Percentiles rank a stretch among this genome's conserved stretches.
These are phyloP conservation scores for Wallemia ichthyophaga DNA, from an alignment of 1,284 basidiomycete species.

Conservation along the genomic window DNA sequence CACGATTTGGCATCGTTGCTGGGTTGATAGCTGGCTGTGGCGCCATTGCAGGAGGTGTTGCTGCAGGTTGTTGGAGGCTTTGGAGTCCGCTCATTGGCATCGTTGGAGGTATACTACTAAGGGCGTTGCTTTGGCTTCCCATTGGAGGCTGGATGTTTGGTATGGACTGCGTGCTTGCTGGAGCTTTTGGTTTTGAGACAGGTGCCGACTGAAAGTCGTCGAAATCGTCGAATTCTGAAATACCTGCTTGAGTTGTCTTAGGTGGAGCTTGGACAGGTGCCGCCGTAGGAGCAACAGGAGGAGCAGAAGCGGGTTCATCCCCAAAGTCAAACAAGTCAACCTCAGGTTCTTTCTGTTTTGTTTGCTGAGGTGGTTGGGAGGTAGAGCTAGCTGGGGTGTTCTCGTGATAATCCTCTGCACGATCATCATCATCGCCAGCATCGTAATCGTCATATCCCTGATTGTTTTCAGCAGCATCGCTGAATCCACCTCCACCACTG, in stretches of 20 bases:
- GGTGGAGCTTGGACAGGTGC: conserved; percentile 16
- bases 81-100: conserved; percentile 10
- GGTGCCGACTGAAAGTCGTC: conserved; percentile 67
- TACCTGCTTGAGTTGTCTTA: not conserved
- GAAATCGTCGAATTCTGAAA: conserved; percentile 52
- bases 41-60: conserved; percentile 5
- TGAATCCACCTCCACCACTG: conserved; percentile 20
- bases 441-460: conserved; percentile 72
- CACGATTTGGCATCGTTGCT: not conserved
- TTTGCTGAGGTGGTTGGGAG: conserved; percentile 17
- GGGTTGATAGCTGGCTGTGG: conserved; percentile 5
- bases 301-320: conserved; percentile 26
- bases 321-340: conserved; percentile 49
- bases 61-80: conserved; percentile 14
- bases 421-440: conserved; percentile 71
- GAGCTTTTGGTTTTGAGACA: conserved; percentile 13
- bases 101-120: not conserved
- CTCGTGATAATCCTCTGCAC: conserved; percentile 4
- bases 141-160: not conserved
- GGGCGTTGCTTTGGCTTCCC: conserved; percentile 6
- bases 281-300: conserved; percentile 9
- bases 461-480: conserved; percentile 23
- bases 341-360: conserved; percentile 21
- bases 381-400: conserved; percentile 1
- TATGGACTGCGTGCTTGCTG: conserved; percentile 6